A percentile compares a stretch with the other conserved stretches of the same genome.
Conservation (phyloP, 2,329 filamentous ascomycete genomes). For the Camptophora hylomeconis region DNA sequence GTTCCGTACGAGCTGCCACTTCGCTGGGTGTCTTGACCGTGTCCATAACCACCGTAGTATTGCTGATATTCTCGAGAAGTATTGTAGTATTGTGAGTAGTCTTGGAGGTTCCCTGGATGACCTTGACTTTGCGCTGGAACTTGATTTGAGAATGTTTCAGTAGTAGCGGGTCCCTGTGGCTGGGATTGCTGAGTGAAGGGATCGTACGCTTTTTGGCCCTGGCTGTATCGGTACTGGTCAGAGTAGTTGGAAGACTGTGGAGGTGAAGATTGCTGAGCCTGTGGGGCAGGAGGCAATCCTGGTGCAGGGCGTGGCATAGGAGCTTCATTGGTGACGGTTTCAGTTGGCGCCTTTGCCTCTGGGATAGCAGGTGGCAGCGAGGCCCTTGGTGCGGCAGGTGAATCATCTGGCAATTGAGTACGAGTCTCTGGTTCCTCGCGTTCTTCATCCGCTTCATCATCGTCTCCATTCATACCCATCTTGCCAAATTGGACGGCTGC, state of each 20-base stretch:
- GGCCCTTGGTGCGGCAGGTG: conserved; percentile 73
- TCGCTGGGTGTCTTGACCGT: conserved; percentile 69
- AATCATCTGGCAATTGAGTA: conserved; percentile 84
- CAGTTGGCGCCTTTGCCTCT: conserved; percentile 25
- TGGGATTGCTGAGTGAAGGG: conserved; percentile 66
- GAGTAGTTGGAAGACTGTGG: conserved; percentile 31
- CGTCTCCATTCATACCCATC: conserved; percentile 72
- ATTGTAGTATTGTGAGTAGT: conserved; percentile 74
- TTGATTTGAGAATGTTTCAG: conserved; percentile 42
- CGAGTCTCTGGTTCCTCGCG: conserved; percentile 91
- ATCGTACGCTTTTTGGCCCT: conserved; percentile 71
- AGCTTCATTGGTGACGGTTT: conserved; percentile 14
- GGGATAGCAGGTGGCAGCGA: conserved; percentile 57
- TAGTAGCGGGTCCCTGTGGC: conserved; percentile 43
- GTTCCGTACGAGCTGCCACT: conserved; percentile 60
- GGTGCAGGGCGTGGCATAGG: conserved; percentile 42
- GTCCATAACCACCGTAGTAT: conserved; percentile 52
- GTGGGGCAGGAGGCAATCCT: conserved; percentile 47
- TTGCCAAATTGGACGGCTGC: conserved; percentile 93
- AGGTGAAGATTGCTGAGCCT: conserved; percentile 32
- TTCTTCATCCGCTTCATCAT: conserved; percentile 78
- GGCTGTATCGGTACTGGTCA: conserved; percentile 35
- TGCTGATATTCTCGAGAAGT: conserved; percentile 68
- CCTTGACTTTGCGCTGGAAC: conserved; percentile 47
- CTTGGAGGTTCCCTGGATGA: conserved; percentile 39